Conservation (phyloP, 306 rosid genomes). For the Albizia julibrissin region DNA sequence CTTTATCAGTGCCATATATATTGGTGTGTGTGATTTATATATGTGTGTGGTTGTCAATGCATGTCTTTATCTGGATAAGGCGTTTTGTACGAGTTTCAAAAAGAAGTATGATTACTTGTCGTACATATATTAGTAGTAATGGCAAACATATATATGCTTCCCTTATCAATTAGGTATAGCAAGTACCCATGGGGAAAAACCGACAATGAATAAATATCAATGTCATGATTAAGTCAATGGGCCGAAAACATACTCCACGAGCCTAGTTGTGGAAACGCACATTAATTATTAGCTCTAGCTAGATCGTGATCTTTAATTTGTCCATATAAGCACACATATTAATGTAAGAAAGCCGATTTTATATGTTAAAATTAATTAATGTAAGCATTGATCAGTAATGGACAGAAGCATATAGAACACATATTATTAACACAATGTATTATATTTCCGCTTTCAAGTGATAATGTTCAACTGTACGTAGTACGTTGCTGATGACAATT, state of each 20-base stretch:
- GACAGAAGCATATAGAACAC: background rate
- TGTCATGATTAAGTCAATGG: background rate
- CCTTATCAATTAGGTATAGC: background rate
- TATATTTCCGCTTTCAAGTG: too few relatives aligned
- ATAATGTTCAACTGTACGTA: background rate
- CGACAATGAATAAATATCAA: background rate
- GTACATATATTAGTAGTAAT: background rate
- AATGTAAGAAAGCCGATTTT: too few relatives aligned
- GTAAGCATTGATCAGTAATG: background rate
- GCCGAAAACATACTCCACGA: too few relatives aligned
- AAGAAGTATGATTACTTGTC: background rate
- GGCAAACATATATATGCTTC: background rate
- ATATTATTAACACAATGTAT: too few relatives aligned
- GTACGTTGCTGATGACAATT: background rate
- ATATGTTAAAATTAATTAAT: background rate
- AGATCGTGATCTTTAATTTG: too few relatives aligned
- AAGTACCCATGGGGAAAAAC: background rate
- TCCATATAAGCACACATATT: too few relatives aligned
- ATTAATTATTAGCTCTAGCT: too few relatives aligned
- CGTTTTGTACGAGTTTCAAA: background rate
- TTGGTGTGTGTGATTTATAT: too few relatives aligned
- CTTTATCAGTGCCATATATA: background rate
- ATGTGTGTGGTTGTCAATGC: background rate
- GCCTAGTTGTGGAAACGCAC: too few relatives aligned
- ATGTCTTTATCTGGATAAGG: background rate